phyloP scores from a whole-genome alignment of 495 filamentous ascomycete species.

The Podospora pseudopauciseta region DNA sequence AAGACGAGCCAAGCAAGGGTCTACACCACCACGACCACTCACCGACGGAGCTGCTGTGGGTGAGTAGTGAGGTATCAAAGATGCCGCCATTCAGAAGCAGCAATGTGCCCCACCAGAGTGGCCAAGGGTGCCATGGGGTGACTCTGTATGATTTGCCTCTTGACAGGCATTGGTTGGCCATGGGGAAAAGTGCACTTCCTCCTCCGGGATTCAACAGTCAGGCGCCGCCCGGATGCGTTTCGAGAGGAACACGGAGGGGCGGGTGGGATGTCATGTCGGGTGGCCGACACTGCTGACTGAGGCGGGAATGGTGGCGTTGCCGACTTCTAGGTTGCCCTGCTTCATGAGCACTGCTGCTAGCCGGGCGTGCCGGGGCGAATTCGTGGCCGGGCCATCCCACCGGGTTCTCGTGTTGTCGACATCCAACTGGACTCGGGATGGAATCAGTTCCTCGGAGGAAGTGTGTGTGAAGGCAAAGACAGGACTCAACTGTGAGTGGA shows the following conservation, averaged over 20 bases:
- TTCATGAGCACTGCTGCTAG: neutral
- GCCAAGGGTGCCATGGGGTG: neutral
- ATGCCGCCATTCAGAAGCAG: neutral
- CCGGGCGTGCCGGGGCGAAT: too few relatives aligned
- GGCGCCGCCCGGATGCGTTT: neutral
- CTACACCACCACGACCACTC: neutral
- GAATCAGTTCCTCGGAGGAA: too few relatives aligned
- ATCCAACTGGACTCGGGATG: neutral
- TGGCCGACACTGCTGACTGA: conserved; percentile 1
- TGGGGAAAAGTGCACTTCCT: neutral
- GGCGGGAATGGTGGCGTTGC: conserved; percentile 1
- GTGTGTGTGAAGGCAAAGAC: neutral
- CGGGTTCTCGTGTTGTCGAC: neutral
- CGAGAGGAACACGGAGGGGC: neutral
- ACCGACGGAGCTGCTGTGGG: neutral
- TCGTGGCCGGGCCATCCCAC: too few relatives aligned
- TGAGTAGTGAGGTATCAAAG: neutral
- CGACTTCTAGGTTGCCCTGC: neutral
- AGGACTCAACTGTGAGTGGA: neutral
- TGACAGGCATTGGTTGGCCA: neutral
- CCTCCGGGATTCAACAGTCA: neutral
- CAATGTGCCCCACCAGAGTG: neutral
- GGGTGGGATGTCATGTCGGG: neutral
- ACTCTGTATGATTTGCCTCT: neutral
- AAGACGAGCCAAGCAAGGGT: neutral